phyloP scores from a whole-genome alignment of 257 asterid species.

The Salvia miltiorrhiza region DNA sequence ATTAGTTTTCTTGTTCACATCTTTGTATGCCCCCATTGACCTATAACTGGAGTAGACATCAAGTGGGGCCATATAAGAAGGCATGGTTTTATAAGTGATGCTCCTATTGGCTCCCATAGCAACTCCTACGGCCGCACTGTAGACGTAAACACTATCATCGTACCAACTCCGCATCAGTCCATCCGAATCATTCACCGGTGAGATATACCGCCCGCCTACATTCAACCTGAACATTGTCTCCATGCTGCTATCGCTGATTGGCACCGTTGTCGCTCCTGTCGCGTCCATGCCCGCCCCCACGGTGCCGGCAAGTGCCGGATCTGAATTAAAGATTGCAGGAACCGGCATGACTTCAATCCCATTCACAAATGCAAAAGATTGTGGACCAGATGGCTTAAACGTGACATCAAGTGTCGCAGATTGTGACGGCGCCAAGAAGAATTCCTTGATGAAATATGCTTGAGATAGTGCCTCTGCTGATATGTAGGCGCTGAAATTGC shows the following conservation, averaged over 20 bases:
- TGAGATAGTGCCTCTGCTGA: conserved; percentile 83
- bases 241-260: conserved; percentile 38
- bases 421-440: conserved; percentile 41
- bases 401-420: conserved; percentile 44
- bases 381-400: conserved; percentile 49
- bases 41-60: conserved; percentile 54
- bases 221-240: conserved; percentile 70
- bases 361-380: conserved; percentile 68
- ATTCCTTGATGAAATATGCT: conserved; percentile 76
- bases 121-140: conserved; percentile 47
- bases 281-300: conserved; percentile 19
- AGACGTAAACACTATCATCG: conserved; percentile 62
- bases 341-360: conserved; percentile 69
- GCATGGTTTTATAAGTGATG: conserved; percentile 34
- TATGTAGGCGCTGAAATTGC: conserved; percentile 65
- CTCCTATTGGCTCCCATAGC: conserved; percentile 29
- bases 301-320: conserved; percentile 44
- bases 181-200: conserved; percentile 57
- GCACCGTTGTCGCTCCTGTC: conserved; percentile 26
- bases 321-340: conserved; percentile 44
- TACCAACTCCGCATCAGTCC: conserved; percentile 88
- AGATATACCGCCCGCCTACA: conserved; percentile 67
- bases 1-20: conserved; percentile 44
- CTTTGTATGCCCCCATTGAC: conserved; percentile 54
- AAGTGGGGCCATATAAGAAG: conserved; percentile 55